phyloP scores from a whole-genome alignment of 2,329 filamentous ascomycete species.

The Pseudofabraea citricarpa region DNA sequence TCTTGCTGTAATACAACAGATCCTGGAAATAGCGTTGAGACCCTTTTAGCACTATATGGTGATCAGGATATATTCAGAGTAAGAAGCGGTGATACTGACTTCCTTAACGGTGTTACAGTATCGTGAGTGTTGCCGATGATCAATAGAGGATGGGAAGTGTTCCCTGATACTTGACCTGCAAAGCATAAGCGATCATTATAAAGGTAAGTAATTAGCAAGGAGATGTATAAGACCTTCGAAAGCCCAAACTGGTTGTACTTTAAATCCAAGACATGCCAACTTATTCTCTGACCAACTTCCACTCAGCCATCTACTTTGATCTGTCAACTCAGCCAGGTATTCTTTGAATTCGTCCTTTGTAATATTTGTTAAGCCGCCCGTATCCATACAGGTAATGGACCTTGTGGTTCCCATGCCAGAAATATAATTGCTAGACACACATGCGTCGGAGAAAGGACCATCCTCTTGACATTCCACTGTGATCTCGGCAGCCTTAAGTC shows the following conservation, averaged over 20 bases:
- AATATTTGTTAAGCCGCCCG: neutral
- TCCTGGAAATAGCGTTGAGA: conserved; percentile 14
- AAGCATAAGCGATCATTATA: neutral
- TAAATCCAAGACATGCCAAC: conserved; percentile 25
- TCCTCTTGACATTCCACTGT: neutral
- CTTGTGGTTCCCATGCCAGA: conserved; percentile 1
- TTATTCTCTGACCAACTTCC: conserved; percentile 18
- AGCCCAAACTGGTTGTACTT: conserved; percentile 19
- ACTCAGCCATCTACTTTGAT: conserved; percentile 9
- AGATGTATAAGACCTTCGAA: no score
- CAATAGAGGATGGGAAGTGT: conserved; percentile 28
- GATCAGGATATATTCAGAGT: neutral
- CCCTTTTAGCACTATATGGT: conserved; percentile 12
- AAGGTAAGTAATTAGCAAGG: conserved; percentile 2
- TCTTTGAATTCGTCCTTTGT: conserved; percentile 3
- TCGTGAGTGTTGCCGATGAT: conserved; percentile 29
- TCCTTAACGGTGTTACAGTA: conserved; percentile 26
- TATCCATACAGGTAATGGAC: conserved; percentile 4
- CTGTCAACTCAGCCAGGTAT: neutral
- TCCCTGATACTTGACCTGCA: conserved; percentile 22
- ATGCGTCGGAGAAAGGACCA: conserved; percentile 3
- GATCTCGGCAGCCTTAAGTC: neutral
- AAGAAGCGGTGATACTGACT: no score
- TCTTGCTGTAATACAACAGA: conserved; percentile 22
- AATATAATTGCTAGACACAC: conserved; percentile 1